Conservation (phyloP, 2,329 filamentous ascomycete genomes). For the Atkinsonella hypoxylon region DNA sequence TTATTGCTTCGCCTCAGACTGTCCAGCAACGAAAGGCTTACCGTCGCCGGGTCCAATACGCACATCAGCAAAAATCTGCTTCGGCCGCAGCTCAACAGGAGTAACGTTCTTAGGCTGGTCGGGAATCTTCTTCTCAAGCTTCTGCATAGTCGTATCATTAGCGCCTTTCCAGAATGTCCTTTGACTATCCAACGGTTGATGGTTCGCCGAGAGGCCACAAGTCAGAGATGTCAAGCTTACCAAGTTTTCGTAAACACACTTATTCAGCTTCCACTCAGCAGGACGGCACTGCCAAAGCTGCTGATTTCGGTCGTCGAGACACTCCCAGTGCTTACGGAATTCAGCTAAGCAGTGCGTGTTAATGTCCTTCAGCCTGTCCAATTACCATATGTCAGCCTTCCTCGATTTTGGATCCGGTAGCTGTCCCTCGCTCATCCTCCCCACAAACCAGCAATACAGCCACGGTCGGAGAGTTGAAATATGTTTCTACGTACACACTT, state of each 20-base stretch:
- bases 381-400: constrained; percentile 4
- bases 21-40: constrained; percentile 28
- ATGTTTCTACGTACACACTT: constrained; percentile 63
- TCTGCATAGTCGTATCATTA: constrained; percentile 33
- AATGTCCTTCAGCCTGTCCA: constrained; percentile 72
- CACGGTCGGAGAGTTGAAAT: neutral
- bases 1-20: constrained; percentile 25
- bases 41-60: constrained; percentile 29
- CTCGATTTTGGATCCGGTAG: neutral
- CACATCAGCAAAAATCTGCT: constrained; percentile 49
- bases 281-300: constrained; percentile 92
- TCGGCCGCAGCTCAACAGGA: constrained; percentile 61
- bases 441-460: neutral
- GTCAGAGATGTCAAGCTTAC: constrained; percentile 39
- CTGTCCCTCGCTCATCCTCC: neutral
- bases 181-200: neutral
- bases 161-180: neutral
- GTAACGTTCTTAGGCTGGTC: constrained; percentile 56
- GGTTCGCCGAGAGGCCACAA: neutral
- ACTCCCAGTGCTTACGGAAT: constrained; percentile 91
- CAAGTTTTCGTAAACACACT: constrained; percentile 91
- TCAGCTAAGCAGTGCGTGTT: constrained; percentile 87
- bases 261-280: constrained; percentile 80
- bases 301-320: constrained; percentile 95
- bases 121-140: constrained; percentile 71